phyloP scores from a whole-genome alignment of 768 basidiomycete genomes.

The Antrodiella citrinella region DNA sequence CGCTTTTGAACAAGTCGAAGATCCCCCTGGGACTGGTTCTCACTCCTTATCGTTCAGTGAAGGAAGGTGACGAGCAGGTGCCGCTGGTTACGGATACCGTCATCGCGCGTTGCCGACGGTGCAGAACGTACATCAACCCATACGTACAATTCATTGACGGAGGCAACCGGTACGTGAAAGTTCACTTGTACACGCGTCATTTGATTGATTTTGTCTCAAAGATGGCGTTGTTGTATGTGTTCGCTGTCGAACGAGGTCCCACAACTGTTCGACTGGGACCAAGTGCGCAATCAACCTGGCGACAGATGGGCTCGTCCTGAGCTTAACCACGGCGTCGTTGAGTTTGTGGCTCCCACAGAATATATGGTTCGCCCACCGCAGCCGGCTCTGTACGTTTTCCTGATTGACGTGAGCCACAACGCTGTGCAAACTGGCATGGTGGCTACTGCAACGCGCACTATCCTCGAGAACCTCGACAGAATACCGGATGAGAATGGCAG shows the following conservation, averaged over 20 bases:
- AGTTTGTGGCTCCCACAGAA: conserved; percentile 96
- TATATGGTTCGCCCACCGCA: conserved; percentile 99
- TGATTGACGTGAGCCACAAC: conserved; percentile 91
- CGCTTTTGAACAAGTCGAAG: conserved; percentile 82
- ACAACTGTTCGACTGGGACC: conserved; percentile 98
- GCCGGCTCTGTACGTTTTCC: conserved; percentile 93
- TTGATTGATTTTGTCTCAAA: conserved; percentile 19
- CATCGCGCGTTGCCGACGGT: conserved; percentile 92
- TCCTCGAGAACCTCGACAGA: conserved; percentile 90
- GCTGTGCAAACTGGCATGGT: conserved; percentile 97
- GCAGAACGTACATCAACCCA: conserved; percentile 95
- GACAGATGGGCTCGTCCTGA: conserved; percentile 94
- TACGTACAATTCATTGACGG: conserved; percentile 98
- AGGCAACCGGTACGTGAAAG: conserved; percentile 67
- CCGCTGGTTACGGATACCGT: conserved; percentile 91
- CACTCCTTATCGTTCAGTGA: conserved; percentile 83
- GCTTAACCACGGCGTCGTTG: conserved; percentile 89
- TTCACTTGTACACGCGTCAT: not conserved
- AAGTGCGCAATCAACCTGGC: conserved; percentile 84
- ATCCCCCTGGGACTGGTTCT: conserved; percentile 84
- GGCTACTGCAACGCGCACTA: conserved; percentile 93
- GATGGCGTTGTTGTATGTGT: conserved; percentile 99
- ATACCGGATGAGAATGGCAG: conserved; percentile 92
- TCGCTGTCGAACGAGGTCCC: conserved; percentile 97
- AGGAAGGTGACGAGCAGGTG: conserved; percentile 76